Conservation (phyloP, 2,329 filamentous ascomycete genomes). For the Lachnellula subtilissima region DNA sequence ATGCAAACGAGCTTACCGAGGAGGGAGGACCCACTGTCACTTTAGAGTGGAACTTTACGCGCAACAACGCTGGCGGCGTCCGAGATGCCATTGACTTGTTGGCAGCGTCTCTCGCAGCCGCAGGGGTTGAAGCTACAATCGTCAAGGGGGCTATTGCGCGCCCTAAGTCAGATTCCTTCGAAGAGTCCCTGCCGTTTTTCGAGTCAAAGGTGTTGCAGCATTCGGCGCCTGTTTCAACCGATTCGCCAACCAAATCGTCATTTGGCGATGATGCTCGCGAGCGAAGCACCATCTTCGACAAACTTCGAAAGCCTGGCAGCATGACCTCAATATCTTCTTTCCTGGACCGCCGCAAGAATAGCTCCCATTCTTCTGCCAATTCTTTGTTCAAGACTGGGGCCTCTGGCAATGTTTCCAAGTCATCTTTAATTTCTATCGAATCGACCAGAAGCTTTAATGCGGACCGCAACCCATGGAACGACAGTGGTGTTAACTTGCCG, state of each 20-base stretch:
- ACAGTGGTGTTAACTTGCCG: conserved; percentile 88
- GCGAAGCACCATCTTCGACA: conserved; percentile 80
- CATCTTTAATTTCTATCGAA: conserved; percentile 92
- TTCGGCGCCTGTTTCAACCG: conserved; percentile 71
- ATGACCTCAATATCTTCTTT: conserved; percentile 96
- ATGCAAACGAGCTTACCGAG: conserved; percentile 53
- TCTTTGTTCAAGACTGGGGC: conserved; percentile 84
- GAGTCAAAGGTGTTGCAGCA: conserved; percentile 95
- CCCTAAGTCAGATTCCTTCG: conserved; percentile 98
- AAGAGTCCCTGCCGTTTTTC: conserved; percentile 94
- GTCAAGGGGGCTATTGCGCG: conserved; percentile 93
- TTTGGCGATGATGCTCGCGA: conserved; percentile 80
- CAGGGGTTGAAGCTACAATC: conserved; percentile 80
- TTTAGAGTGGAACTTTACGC: conserved; percentile 78
- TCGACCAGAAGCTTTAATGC: conserved; percentile 85
- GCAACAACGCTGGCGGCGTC: conserved; percentile 92
- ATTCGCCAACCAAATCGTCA: conserved; percentile 81
- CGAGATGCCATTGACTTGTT: conserved; percentile 96
- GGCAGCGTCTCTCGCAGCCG: conserved; percentile 76
- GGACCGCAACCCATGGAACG: conserved; percentile 97
- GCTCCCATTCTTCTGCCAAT: conserved; percentile 72
- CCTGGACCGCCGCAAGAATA: conserved; percentile 91
- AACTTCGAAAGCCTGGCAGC: conserved; percentile 88
- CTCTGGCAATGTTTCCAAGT: conserved; percentile 85
- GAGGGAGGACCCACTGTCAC: conserved; percentile 55